Conservation (phyloP, 164 flowering plant genomes). For the Dillenia turbinata region DNA sequence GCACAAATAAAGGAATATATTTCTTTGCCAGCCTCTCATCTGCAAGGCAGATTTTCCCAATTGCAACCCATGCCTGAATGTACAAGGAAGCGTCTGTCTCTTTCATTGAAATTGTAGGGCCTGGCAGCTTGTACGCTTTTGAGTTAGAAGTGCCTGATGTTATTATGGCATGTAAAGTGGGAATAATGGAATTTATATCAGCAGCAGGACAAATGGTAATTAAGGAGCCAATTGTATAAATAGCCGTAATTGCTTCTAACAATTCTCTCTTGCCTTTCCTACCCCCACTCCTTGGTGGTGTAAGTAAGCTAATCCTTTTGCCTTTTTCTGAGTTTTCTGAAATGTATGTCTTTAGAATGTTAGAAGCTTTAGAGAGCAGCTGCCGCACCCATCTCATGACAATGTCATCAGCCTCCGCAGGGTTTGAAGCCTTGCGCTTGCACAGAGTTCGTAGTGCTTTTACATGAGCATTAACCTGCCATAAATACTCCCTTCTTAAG, state of each 20-base stretch:
- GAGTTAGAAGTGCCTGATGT: conserved; percentile 61
- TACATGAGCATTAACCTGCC: conserved; percentile 90
- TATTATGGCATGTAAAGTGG: conserved; percentile 70
- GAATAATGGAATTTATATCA: conserved; percentile 49
- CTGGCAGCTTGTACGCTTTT: conserved; percentile 42
- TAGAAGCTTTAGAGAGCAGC: conserved; percentile 63
- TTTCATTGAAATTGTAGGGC: conserved; percentile 38
- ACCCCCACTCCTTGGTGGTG: conserved; percentile 46
- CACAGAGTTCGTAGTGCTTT: conserved; percentile 86
- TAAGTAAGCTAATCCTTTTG: conserved; percentile 33
- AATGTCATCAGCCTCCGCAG: conserved; percentile 66
- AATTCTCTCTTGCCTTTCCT: conserved; percentile 34
- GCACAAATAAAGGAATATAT: conserved; percentile 89
- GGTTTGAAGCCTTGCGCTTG: conserved; percentile 56
- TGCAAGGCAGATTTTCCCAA: conserved; percentile 94
- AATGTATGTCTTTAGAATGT: conserved; percentile 49
- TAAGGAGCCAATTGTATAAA: conserved; percentile 81
- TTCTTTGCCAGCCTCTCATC: conserved; percentile 87
- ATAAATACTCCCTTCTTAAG: conserved; percentile 3
- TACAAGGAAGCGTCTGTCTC: conserved; percentile 66
- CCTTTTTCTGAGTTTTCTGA: conserved; percentile 34
- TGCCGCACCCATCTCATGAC: conserved; percentile 60
- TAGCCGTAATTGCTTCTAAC: conserved; percentile 54
- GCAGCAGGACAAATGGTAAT: conserved; percentile 73
- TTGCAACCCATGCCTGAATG: conserved; percentile 87